Percentiles rank a stretch among this genome's conserved stretches.
Evolutionary conservation across 2,329 filamentous ascomycete species (phyloP).

Genomic region (Helicocarpus griseus): DNA sequence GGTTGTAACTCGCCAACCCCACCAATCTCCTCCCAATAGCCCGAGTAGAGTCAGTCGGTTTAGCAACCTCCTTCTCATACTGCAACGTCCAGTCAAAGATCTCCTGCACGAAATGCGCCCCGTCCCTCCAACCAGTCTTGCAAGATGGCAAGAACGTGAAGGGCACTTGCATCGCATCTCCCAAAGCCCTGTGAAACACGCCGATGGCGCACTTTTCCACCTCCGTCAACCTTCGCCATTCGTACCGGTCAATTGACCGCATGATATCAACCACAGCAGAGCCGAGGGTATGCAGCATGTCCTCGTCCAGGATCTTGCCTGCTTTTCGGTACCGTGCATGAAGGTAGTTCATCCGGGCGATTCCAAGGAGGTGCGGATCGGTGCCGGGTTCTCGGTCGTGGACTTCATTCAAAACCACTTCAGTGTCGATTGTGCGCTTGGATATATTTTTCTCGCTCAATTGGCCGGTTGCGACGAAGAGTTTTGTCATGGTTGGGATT

Average conservation of each 20-base stretch:
- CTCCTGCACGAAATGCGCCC: conserved; percentile 44
- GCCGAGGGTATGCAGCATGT: conserved; percentile 50
- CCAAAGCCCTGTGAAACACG: conserved; percentile 53
- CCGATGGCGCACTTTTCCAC: conserved; percentile 55
- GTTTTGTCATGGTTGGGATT: conserved; percentile 40
- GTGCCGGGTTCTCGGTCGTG: conserved; percentile 27
- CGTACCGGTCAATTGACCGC: conserved; percentile 50
- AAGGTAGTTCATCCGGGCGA: conserved; percentile 52
- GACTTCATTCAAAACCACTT: conserved; percentile 36
- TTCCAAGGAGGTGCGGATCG: conserved; percentile 33
- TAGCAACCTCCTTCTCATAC: conserved; percentile 53
- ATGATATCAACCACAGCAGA: conserved; percentile 53
- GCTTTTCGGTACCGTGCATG: conserved; percentile 44
- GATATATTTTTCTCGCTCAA: conserved; percentile 33
- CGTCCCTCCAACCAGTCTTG: conserved; percentile 32
- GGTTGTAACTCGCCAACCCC: conserved; percentile 49
- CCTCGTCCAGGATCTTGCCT: conserved; percentile 46
- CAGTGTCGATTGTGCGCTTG: conserved; percentile 42
- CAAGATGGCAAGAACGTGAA: conserved; percentile 17
- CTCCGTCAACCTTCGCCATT: conserved; percentile 55
- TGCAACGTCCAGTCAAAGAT: conserved; percentile 39
- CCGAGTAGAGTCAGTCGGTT: conserved; percentile 40
- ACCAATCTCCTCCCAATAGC: conserved; percentile 49
- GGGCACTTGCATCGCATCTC: conserved; percentile 56
- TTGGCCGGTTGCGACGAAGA: conserved; percentile 39